A percentile compares a stretch with the other conserved stretches of the same genome.
These are phyloP conservation scores for Botrytis sinoallii DNA, from an alignment of 2,329 filamentous ascomycete genomes.

Conservation along the genomic window DNA sequence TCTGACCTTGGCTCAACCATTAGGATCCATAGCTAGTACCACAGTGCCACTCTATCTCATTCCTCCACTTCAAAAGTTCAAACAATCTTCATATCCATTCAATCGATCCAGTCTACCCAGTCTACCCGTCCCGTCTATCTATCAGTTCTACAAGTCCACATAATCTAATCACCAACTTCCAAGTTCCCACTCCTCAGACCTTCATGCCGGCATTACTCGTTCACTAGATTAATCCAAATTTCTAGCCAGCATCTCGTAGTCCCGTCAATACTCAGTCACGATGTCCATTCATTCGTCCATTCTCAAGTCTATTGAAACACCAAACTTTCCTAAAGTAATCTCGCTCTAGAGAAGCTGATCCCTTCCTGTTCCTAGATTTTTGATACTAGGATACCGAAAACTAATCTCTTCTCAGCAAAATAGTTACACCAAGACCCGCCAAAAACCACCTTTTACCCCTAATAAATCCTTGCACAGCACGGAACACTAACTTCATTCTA, in stretches of 20 bases:
- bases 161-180: not conserved
- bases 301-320: not conserved
- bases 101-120: not conserved
- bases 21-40: not conserved
- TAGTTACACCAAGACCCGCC: not conserved
- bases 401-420: not conserved
- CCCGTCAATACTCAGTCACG: not conserved
- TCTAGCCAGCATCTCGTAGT: not conserved
- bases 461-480: not conserved
- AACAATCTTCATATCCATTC: not conserved
- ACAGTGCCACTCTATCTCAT: not conserved
- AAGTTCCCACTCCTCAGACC: not conserved
- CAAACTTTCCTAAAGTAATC: not conserved
- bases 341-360: not conserved
- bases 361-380: constrained; percentile 11
- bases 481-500: not conserved
- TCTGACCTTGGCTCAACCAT: constrained; percentile 1
- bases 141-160: not conserved
- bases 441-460: not conserved
- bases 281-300: not conserved
- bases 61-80: not conserved
- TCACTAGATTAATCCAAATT: not conserved
- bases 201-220: not conserved
- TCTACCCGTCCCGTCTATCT: not conserved
- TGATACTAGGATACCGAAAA: not conserved